Evolutionary conservation across 1,139 yeast species (phyloP).

Genomic region (Wickerhamomyces sp.): DNA sequence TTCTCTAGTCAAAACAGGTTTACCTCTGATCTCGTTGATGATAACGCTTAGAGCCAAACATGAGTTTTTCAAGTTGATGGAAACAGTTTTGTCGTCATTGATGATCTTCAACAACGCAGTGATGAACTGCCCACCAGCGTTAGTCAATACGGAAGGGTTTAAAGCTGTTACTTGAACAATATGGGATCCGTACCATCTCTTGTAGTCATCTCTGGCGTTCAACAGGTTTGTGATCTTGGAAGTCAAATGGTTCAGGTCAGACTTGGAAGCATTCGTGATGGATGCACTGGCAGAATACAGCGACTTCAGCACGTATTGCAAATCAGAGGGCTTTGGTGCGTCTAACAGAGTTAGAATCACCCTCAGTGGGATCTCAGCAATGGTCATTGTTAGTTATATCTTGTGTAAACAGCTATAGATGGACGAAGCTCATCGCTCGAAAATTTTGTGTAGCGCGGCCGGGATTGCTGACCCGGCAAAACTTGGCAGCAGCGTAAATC

Average conservation of each 20-base stretch:
- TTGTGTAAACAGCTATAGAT: too few relatives aligned
- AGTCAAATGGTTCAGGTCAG: constrained; percentile 52
- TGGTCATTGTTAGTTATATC: constrained; percentile 14
- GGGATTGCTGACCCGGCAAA: neutral
- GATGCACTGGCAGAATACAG: constrained; percentile 27
- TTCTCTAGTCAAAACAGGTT: constrained; percentile 81
- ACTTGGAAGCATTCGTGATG: constrained; percentile 38
- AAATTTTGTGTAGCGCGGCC: neutral
- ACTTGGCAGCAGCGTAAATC: too few relatives aligned
- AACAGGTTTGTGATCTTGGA: constrained; percentile 51
- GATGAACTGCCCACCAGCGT: constrained; percentile 56
- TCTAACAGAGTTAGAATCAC: constrained; percentile 28
- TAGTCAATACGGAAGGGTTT: constrained; percentile 50
- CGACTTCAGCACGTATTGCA: constrained; percentile 27
- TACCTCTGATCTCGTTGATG: constrained; percentile 61
- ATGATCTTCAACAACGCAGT: constrained; percentile 50
- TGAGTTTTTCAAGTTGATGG: constrained; percentile 39
- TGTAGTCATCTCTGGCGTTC: constrained; percentile 39
- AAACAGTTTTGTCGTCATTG: constrained; percentile 29
- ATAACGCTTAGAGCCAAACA: constrained; percentile 45
- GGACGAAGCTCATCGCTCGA: constrained; percentile 9
- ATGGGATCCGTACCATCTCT: constrained; percentile 63
- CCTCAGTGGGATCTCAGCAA: constrained; percentile 26
- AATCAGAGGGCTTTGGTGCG: constrained; percentile 26
- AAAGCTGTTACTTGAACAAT: constrained; percentile 44